Conservation (phyloP, 495 filamentous ascomycete species). For the Aspergillus funiculosus region DNA sequence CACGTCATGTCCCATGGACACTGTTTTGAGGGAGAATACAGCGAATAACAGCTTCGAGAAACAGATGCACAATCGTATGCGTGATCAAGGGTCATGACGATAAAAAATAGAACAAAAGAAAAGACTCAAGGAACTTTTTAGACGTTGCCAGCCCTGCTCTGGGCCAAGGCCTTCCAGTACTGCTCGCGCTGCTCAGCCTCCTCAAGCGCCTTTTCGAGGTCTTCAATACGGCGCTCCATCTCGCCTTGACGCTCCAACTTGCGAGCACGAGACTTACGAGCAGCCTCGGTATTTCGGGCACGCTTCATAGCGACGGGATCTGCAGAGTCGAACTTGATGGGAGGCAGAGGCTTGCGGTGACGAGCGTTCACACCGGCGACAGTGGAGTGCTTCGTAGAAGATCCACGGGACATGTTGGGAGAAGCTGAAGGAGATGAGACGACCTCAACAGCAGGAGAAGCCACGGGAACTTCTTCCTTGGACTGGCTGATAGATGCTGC, state of each 20-base stretch:
- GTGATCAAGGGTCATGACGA: constrained; percentile 4
- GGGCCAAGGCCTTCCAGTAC: constrained; percentile 54
- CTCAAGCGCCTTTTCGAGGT: constrained; percentile 38
- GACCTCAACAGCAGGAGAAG: constrained; percentile 30
- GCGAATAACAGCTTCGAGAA: constrained; percentile 15
- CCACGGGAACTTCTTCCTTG: constrained; percentile 32
- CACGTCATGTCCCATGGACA: constrained; percentile 23
- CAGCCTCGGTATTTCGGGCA: constrained; percentile 90
- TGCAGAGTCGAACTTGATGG: constrained; percentile 51
- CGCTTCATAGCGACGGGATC: constrained; percentile 86
- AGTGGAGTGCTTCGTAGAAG: constrained; percentile 54
- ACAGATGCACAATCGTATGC: constrained; percentile 8
- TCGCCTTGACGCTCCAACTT: constrained; percentile 65
- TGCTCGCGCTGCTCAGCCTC: constrained; percentile 51
- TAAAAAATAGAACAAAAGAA: background rate
- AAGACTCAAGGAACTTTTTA: constrained; percentile 23
- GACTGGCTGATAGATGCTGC: constrained; percentile 24
- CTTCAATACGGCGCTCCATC: constrained; percentile 50
- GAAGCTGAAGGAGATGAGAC: constrained; percentile 28
- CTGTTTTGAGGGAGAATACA: constrained; percentile 11
- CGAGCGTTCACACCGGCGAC: constrained; percentile 65
- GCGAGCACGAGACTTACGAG: constrained; percentile 85
- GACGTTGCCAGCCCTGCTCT: constrained; percentile 32
- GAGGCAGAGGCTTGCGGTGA: constrained; percentile 72
- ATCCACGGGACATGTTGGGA: constrained; percentile 38